A percentile compares a stretch with the other conserved stretches of the same genome.
Conservation (phyloP, 139 green algal genomes). For the Pycnococcus provasolii region DNA sequence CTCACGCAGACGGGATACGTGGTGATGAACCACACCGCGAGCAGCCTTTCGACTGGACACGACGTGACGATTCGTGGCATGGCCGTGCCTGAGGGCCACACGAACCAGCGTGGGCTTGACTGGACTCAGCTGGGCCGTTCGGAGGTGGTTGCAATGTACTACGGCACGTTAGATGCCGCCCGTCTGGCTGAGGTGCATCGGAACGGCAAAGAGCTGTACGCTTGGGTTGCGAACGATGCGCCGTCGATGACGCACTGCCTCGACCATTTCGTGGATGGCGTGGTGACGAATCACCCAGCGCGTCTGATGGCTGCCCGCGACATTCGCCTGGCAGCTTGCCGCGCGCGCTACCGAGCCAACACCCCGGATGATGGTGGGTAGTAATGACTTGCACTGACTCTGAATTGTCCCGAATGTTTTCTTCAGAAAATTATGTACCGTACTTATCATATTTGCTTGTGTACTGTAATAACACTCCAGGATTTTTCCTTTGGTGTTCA, state of each 20-base stretch:
- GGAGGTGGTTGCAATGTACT: slow-evolving; percentile 8
- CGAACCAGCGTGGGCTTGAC: too few relatives aligned
- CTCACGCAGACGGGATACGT: too few relatives aligned
- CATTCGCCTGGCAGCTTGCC: too few relatives aligned
- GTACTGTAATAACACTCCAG: too few relatives aligned
- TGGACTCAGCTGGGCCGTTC: background rate
- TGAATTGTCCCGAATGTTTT: too few relatives aligned
- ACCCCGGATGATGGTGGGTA: too few relatives aligned
- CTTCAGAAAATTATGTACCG: too few relatives aligned
- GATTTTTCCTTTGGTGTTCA: too few relatives aligned
- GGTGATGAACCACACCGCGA: too few relatives aligned
- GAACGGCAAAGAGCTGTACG: slow-evolving; percentile 30
- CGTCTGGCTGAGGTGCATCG: slow-evolving; percentile 10
- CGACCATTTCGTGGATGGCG: slow-evolving; percentile 40
- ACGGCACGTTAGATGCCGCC: slow-evolving; percentile 15
- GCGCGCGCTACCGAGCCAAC: too few relatives aligned
- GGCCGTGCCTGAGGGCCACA: background rate
- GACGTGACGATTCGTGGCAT: background rate
- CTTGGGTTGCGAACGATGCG: slow-evolving; percentile 46
- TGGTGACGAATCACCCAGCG: slow-evolving; percentile 46
- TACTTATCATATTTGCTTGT: too few relatives aligned
- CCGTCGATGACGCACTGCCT: slow-evolving; percentile 20
- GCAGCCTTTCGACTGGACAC: background rate
- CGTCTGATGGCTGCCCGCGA: slow-evolving; percentile 15
- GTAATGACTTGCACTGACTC: too few relatives aligned